Evolutionary conservation across 768 basidiomycete genomes (phyloP).

Genomic region (Suillus discolor): DNA sequence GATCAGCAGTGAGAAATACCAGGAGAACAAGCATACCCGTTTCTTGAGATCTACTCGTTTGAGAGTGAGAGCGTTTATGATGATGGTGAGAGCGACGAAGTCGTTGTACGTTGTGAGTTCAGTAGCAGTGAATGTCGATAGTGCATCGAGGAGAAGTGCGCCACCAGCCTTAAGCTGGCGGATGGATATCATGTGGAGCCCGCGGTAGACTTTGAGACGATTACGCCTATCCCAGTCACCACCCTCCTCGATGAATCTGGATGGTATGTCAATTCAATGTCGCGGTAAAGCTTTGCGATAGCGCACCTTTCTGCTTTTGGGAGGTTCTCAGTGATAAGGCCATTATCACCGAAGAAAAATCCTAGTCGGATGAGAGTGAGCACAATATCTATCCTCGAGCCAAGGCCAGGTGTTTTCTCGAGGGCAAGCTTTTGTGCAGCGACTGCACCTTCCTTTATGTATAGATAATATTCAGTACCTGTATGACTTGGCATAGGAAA

Average conservation of each 20-base stretch:
- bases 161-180: constrained; percentile 89
- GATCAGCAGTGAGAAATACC: constrained; percentile 1
- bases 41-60: constrained; percentile 88
- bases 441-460: constrained; percentile 70
- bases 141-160: constrained; percentile 85
- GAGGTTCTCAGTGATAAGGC: constrained; percentile 70
- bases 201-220: constrained; percentile 94
- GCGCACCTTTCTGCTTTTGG: constrained; percentile 80
- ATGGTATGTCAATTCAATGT: background rate
- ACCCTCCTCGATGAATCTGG: constrained; percentile 87
- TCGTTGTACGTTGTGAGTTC: constrained; percentile 89
- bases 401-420: constrained; percentile 90
- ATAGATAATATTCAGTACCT: background rate
- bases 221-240: constrained; percentile 99
- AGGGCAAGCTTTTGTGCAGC: constrained; percentile 82
- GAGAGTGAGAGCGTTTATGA: constrained; percentile 75
- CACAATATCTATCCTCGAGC: constrained; percentile 91
- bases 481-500: background rate
- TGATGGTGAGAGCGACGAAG: constrained; percentile 84
- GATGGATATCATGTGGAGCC: constrained; percentile 80
- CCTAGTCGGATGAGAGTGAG: constrained; percentile 88
- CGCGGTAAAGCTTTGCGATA: background rate
- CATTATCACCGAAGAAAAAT: constrained; percentile 83
- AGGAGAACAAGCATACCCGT: constrained; percentile 53
- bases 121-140: constrained; percentile 93